phyloP scores from a whole-genome alignment of 768 basidiomycete genomes.

The Pholiota conissans region DNA sequence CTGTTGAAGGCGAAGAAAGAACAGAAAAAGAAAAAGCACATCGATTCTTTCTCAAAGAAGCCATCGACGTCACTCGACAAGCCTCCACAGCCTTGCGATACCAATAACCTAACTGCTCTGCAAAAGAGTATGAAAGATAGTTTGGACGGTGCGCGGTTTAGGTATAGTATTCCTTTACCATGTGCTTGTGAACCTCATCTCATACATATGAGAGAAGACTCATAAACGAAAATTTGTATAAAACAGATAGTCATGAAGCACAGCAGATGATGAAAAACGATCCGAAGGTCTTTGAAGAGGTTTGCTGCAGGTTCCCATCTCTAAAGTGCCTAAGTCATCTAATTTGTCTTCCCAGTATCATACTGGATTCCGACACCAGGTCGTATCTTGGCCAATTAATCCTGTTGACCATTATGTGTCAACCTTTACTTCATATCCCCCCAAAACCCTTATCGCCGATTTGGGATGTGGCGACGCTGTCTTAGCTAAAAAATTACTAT shows the following conservation, averaged over 20 bases:
- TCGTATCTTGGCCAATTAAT: constrained; percentile 91
- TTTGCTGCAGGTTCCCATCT: constrained; percentile 32
- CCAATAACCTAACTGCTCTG: constrained; percentile 57
- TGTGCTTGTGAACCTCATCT: neutral
- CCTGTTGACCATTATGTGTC: constrained; percentile 84
- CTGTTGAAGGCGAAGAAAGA: constrained; percentile 11
- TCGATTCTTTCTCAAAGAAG: constrained; percentile 13
- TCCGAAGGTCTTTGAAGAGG: constrained; percentile 81
- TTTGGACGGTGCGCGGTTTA: constrained; percentile 84
- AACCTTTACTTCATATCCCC: constrained; percentile 60
- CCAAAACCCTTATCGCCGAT: constrained; percentile 80
- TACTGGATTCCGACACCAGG: constrained; percentile 86
- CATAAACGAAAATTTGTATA: constrained; percentile 93
- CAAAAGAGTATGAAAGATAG: constrained; percentile 80
- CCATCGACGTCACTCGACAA: constrained; percentile 16
- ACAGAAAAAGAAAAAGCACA: constrained; percentile 9
- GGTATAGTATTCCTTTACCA: constrained; percentile 40
- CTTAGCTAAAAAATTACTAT: constrained; percentile 71
- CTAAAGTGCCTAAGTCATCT: neutral
- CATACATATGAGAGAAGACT: constrained; percentile 45
- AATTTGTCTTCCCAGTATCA: constrained; percentile 69
- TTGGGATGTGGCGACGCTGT: constrained; percentile 95
- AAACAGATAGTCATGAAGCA: constrained; percentile 74
- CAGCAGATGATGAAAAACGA: constrained; percentile 83
- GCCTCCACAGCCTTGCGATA: constrained; percentile 1